A percentile compares a stretch with the other conserved stretches of the same genome.
Evolutionary conservation across 345 rosid species (phyloP).

Genomic region (Kernera saxatilis): DNA sequence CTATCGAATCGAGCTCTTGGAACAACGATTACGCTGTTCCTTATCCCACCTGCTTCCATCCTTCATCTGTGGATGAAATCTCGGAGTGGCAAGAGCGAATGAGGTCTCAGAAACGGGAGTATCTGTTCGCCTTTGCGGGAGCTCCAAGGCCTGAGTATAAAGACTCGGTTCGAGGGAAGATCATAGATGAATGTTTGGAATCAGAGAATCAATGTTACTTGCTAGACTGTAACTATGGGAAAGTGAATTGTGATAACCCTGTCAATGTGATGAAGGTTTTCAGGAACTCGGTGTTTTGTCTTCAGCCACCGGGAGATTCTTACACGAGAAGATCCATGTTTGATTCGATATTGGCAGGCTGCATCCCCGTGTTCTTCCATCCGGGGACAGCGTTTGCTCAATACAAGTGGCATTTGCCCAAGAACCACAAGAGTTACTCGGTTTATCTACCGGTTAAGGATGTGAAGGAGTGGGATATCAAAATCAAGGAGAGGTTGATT

Average conservation of each 20-base stretch:
- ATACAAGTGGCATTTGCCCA: slow-evolving; percentile 56
- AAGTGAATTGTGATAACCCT: slow-evolving; percentile 47
- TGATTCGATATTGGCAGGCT: slow-evolving; percentile 58
- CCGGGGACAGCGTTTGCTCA: slow-evolving; percentile 61
- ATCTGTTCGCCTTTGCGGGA: slow-evolving; percentile 54
- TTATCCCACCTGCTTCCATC: slow-evolving; percentile 65
- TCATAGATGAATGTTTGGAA: slow-evolving; percentile 54
- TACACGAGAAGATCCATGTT: slow-evolving; percentile 57
- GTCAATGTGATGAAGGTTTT: slow-evolving; percentile 54
- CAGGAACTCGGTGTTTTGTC: slow-evolving; percentile 54
- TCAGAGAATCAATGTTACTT: slow-evolving; percentile 40
- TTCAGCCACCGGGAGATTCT: slow-evolving; percentile 67
- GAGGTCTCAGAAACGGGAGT: slow-evolving; percentile 36
- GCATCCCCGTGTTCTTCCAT: slow-evolving; percentile 67
- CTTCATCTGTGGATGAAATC: slow-evolving; percentile 34
- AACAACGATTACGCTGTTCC: slow-evolving; percentile 62
- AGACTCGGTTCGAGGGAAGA: slow-evolving; percentile 50
- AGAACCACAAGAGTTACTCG: slow-evolving; percentile 40
- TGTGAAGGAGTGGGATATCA: slow-evolving; percentile 30
- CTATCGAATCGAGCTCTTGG: slow-evolving; percentile 61
- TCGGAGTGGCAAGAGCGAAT: slow-evolving; percentile 48
- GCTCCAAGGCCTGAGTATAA: slow-evolving; percentile 56
- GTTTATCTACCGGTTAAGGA: slow-evolving; percentile 48
- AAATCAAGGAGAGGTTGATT: slow-evolving; percentile 37
- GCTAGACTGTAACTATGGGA: slow-evolving; percentile 51